Base-by-base conservation (phyloP, 495 filamentous ascomycete genomes). In the Collariella sp. region DNA sequence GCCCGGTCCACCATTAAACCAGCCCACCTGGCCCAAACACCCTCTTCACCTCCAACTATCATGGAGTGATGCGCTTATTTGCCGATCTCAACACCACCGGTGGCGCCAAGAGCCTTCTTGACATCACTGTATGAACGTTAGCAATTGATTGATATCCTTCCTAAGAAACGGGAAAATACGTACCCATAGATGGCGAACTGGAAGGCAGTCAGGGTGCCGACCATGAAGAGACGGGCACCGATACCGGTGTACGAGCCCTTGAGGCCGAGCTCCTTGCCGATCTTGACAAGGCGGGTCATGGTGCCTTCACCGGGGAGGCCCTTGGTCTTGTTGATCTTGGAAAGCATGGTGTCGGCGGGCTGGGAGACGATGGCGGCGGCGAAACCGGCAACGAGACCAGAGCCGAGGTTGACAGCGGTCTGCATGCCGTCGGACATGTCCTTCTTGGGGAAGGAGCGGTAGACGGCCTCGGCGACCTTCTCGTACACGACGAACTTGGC, bases 321-420 rank as follows among this genome's bases (percentile, higher is more conserved):
- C 76, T 88, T 89, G 74, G 89, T 95, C 89, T 98, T 98, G 88
- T 98, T 98, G 83, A 98, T 98, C 84, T 97, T 97, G 78, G 80
- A 86, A 64, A 98, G 84, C 93, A 97, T 97, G 67, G 93, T 98
- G 73, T 97, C 93, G 68, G 93, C 93, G 64, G 93, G 91, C 77
- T 98, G 93, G 42, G 93, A 97, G 65, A 98, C 84, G 70, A 96
- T 63, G 67, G 93, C 93, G 60, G 93, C 93, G 58, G 93, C 91
- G 77, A 98, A 91, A 87, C 93, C 91, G 67, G 93, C 93, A 63
- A 96, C 82, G 62, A 97, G 83, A 86, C 93, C 93, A 65, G 86
- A 85, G 57, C 91, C 91, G 54, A 98, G 81, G 82, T 98, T 98
- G 78, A 91, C 82, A 69, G 71, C 76, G 59, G 93, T 98, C 79